Evolutionary conservation across 2,329 filamentous ascomycete species (phyloP), one percentile per base, ranked within the genome.

Genomic region (Curvularia sp.): DNA sequence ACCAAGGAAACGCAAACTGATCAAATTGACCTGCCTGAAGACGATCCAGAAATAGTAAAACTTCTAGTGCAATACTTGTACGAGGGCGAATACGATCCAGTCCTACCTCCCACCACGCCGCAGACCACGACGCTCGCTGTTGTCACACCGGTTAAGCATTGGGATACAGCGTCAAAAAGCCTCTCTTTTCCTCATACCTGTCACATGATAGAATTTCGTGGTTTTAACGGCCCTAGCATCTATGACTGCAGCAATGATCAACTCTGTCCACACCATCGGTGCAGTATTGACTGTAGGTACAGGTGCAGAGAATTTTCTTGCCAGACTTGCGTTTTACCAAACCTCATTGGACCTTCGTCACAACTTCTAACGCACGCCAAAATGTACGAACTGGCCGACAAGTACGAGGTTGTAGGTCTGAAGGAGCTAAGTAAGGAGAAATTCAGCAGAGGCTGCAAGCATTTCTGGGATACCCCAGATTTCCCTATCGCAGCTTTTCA

Each of bases 361-460:
- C 47, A 50, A 27, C 47, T 55, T n/a, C 9, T 51, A 13, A 13
- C 36, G 1, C 55, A 54, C 32, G 23, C 43, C n/a, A 49, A 53
- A 8, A 28, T 58, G 19, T 58, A 54, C 38, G 50, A 47, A 5
- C 19, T 54, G 2, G 45, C 45, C 8, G 55, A 58, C 21, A 58
- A 58, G 6, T 58, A 54, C 39, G 13, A 49, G 18, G 49, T 54
- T 1, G 12, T n/a, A 2, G 55, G 50, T 2, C 30, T 58, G 1
- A 54, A 58, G 18, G 50, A 46, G 1, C 43, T 58, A 2, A 30
- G 23, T 3, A 1, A 2, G 1, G 41, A 56, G 15, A 56, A 56
- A 13, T 56, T 51, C n/a, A 39, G 8, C 1, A 8, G 39, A 10
- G 32, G 28, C 1, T 51, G 47, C 47, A 3, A 41, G 3, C 13